Base-by-base conservation (phyloP, 768 basidiomycete species). In the Hygrocybe punicea region DNA sequence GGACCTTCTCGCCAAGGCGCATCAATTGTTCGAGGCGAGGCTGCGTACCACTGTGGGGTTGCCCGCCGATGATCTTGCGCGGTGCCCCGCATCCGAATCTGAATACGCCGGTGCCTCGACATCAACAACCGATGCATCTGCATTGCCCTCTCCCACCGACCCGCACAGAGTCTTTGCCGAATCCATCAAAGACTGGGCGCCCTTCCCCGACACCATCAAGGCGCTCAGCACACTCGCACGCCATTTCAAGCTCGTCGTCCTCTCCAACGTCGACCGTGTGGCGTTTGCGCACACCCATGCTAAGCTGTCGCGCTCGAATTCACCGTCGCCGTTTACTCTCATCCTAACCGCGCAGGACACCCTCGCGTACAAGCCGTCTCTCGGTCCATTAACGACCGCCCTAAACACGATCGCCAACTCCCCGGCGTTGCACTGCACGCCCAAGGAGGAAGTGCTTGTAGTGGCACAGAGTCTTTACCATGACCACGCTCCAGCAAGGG, bases 331-430 rank as follows among this genome's bases (percentile, higher is more conserved):
- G 1, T 91, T 91, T 69, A 80, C 82, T 24, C 75, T 83, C 51
- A 73, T 88, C 54, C 72, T 86, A 62, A 90, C 87, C 7, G 87
- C 89, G 5, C 81, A 91, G 66, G 86, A 87, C 60, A 79, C 82
- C 4, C 81, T 82, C n/a, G 81, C 81, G 35, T 91, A 89, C 71
- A 91, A 90, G 66, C 89, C 86, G 19, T 78, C 81, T 6, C 73
- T 77, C 6, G 76, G 74, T 8, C 84, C 83, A 51, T 84, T 86
- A 67, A 65, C 74, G 51, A 71, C 76, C 21, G 79, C 76, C 36
- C 70, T 87, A 34, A 72, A 77, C 51, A 76, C 73, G 11, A 74
- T 81, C 14, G 67, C 67, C 35, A 65, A 71, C 5, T 71, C 84
- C 47, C 72, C 75, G 0, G 63, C 69, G 17, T 60, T 81, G 60